Conservation (phyloP, 1,284 basidiomycete genomes). For the Ceraceosorus guamensis region DNA sequence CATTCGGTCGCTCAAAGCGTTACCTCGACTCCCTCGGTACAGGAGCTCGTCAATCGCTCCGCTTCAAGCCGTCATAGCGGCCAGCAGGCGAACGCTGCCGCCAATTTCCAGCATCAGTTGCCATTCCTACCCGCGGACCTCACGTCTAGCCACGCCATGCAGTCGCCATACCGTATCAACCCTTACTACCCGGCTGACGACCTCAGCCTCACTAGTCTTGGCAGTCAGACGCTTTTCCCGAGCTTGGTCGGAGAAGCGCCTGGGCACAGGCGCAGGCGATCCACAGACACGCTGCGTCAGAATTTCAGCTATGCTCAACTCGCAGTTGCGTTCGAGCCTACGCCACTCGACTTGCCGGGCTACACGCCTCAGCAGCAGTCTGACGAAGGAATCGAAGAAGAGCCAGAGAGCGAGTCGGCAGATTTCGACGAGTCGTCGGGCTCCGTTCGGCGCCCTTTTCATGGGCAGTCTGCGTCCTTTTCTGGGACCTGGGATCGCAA, state of each 20-base stretch:
- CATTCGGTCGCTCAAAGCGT: too few species aligned
- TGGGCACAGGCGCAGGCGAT: conserved; percentile 21
- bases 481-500: too few species aligned
- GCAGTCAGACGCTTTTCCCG: conserved; percentile 10
- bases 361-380: not conserved
- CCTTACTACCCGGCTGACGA: conserved; percentile 9
- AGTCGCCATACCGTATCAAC: not conserved
- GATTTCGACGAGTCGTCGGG: not conserved
- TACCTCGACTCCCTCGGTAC: conserved; percentile 5
- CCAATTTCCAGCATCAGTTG: too few species aligned
- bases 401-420: not conserved
- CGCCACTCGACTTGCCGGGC: too few species aligned
- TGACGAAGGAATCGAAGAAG: too few species aligned
- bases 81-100: too few species aligned
- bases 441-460: too few species aligned
- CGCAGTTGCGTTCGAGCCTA: not conserved
- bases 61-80: too few species aligned
- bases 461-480: too few species aligned
- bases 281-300: conserved; percentile 24
- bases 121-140: too few species aligned
- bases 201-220: conserved; percentile 8
- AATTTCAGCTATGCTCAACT: not conserved
- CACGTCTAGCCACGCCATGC: too few species aligned
- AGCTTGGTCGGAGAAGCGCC: conserved; percentile 5
- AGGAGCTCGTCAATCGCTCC: conserved; percentile 3